phyloP scores from a whole-genome alignment of 345 rosid species.

The Combretum micranthum region DNA sequence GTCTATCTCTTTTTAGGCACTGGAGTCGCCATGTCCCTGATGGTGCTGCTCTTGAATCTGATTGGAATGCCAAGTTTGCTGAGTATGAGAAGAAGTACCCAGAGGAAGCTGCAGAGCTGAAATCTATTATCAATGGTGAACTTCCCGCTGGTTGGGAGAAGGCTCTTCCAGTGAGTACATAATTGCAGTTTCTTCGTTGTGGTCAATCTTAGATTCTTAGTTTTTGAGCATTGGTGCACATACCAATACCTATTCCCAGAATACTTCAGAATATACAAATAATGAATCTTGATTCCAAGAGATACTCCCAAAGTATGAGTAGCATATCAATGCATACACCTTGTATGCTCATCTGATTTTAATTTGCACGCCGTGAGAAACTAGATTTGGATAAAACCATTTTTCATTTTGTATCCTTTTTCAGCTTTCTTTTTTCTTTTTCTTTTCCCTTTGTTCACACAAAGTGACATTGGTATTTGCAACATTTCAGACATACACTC shows the following conservation, averaged over 20 bases:
- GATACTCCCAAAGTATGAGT: no score
- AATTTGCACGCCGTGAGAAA: no score
- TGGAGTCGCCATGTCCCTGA: constrained; percentile 80
- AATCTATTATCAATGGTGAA: constrained; percentile 67
- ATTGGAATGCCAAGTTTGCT: constrained; percentile 81
- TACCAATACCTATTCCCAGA: no score
- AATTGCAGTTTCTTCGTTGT: not conserved
- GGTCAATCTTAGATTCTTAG: not conserved
- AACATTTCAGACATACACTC: constrained; percentile 57
- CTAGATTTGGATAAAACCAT: no score
- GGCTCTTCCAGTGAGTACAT: constrained; percentile 75
- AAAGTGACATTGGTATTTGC: no score
- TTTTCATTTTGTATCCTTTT: no score
- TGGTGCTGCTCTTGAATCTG: constrained; percentile 80
- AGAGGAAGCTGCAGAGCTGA: constrained; percentile 91
- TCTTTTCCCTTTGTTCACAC: no score
- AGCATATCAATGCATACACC: no score
- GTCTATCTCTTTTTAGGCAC: constrained; percentile 47
- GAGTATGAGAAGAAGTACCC: constrained; percentile 82
- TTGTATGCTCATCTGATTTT: no score
- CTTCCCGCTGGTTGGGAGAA: constrained; percentile 91
- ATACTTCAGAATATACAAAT: no score
- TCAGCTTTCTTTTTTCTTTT: no score
- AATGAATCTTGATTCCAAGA: no score
- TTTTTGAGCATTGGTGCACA: not conserved